Conservation (phyloP, 1,284 basidiomycete species). For the Inonotus obliquus region DNA sequence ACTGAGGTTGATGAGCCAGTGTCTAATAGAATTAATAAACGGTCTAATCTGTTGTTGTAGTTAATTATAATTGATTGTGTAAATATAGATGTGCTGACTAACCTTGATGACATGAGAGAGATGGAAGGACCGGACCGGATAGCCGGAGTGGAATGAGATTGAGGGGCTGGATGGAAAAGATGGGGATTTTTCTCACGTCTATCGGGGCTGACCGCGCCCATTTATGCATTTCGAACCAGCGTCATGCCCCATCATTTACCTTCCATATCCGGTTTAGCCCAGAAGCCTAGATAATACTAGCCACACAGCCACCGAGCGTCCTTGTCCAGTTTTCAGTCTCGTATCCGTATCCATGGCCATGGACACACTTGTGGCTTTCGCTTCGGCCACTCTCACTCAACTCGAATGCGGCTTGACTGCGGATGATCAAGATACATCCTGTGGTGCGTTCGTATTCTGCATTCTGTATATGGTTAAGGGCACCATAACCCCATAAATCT, state of each 20-base stretch:
- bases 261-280: not conserved
- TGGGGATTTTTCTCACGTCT: slow-evolving; percentile 14
- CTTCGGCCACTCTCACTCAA: not conserved
- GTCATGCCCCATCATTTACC: not conserved
- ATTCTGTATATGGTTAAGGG: not conserved
- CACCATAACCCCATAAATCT: not conserved
- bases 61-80: not conserved
- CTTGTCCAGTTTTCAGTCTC: not conserved
- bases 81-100: not conserved
- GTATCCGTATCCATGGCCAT: not conserved
- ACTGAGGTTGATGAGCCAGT: slow-evolving; percentile 85
- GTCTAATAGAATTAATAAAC: slow-evolving; percentile 86
- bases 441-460: not conserved
- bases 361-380: not conserved
- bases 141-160: slow-evolving; percentile 4
- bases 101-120: slow-evolving; percentile 25
- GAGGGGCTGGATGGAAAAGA: slow-evolving; percentile 2
- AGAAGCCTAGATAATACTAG: not conserved
- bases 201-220: not conserved
- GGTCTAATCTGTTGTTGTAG: slow-evolving; percentile 77
- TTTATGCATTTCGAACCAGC: slow-evolving; percentile 1
- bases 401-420: not conserved
- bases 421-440: not conserved
- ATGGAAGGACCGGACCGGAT: slow-evolving; percentile 19
- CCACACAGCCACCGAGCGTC: not conserved